A percentile compares a stretch with the other conserved stretches of the same genome.
phyloP scores from a whole-genome alignment of 305 asterid genomes.

The Solanum aculeatissimum region DNA sequence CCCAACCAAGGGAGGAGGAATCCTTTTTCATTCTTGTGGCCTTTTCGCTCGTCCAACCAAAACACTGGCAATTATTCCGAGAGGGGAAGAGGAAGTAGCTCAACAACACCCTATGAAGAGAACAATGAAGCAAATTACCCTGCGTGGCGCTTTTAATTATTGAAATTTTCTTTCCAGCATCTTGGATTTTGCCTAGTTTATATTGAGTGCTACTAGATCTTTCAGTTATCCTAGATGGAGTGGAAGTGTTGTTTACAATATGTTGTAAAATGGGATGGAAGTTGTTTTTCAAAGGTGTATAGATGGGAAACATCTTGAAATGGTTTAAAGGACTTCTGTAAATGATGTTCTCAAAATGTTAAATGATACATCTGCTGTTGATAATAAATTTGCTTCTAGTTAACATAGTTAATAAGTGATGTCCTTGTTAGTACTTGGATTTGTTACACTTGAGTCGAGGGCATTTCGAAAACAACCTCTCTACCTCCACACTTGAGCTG shows the following conservation, averaged over 20 bases:
- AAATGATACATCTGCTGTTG: neutral
- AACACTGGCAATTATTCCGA: slow-evolving; percentile 6
- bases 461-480: too few relatives aligned
- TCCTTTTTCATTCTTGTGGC: slow-evolving; percentile 66
- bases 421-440: too few relatives aligned
- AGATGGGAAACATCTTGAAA: neutral
- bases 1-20: slow-evolving; percentile 66
- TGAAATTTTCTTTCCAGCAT: neutral
- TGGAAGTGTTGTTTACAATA: neutral
- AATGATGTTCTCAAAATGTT: neutral
- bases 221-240: neutral
- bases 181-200: neutral
- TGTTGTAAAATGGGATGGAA: neutral
- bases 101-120: slow-evolving; percentile 7
- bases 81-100: slow-evolving; percentile 13
- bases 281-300: neutral
- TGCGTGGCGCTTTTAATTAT: slow-evolving; percentile 4
- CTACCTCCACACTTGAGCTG: too few relatives aligned
- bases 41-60: slow-evolving; percentile 46
- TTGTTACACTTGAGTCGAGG: too few relatives aligned
- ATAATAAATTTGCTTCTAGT: neutral
- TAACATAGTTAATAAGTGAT: neutral
- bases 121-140: slow-evolving; percentile 6
- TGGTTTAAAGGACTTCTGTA: neutral
- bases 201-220: neutral